These are phyloP conservation scores for Neurospora intermedia DNA, from an alignment of 495 filamentous ascomycete genomes.

Conservation along the genomic window DNA sequence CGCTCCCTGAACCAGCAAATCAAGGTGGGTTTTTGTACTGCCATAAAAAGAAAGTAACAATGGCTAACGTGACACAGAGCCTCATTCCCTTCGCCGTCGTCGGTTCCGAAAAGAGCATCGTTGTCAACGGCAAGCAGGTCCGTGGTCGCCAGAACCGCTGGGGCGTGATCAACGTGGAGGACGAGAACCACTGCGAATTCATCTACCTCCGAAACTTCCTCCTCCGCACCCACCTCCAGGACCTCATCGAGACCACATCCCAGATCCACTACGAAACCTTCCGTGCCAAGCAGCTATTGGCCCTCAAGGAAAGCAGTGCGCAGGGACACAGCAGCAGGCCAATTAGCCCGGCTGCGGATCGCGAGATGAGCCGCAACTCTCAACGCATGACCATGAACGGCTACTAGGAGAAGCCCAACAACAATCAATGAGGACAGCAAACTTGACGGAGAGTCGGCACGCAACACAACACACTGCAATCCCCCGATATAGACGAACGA, in stretches of 20 bases:
- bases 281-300: conserved; percentile 97
- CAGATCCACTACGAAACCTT: conserved; percentile 99
- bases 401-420: conserved; percentile 46
- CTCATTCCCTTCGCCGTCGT: conserved; percentile 98
- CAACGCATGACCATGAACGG: conserved; percentile 98
- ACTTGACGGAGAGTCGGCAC: conserved; percentile 1
- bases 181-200: conserved; percentile 99
- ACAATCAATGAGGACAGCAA: conserved; percentile 9
- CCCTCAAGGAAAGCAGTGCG: conserved; percentile 93
- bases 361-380: conserved; percentile 91
- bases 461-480: background rate
- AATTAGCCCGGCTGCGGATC: conserved; percentile 86
- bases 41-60: background rate
- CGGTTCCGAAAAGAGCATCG: conserved; percentile 93
- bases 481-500: background rate
- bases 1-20: conserved; percentile 86
- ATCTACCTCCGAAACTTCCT: conserved; percentile 97
- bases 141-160: conserved; percentile 97
- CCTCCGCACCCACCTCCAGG: conserved; percentile 89
- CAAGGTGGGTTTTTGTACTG: conserved; percentile 51
- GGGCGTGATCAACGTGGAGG: conserved; percentile 99
- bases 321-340: conserved; percentile 80
- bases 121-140: conserved; percentile 94
- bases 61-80: conserved; percentile 41
- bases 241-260: conserved; percentile 98